Evolutionary conservation across 2,329 filamentous ascomycete genomes (phyloP).

Genomic region (Aureobasidium sp.): DNA sequence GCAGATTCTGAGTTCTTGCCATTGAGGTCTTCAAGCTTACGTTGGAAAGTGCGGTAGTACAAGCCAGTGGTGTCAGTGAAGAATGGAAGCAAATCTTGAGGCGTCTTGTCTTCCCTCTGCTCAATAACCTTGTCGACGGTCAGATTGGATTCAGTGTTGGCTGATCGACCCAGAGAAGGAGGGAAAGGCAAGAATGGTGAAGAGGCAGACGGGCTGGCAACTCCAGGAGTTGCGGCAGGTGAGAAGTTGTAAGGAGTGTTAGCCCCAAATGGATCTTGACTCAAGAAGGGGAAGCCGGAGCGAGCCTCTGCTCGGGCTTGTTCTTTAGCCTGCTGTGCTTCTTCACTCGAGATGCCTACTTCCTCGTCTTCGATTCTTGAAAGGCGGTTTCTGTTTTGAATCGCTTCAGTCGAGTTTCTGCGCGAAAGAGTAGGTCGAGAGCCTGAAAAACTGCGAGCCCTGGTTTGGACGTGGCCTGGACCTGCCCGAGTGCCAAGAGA

Average conservation of each 20-base stretch:
- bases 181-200: constrained; percentile 7
- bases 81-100: constrained; percentile 59
- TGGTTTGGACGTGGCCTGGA: constrained; percentile 25
- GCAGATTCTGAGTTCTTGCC: constrained; percentile 49
- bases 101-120: constrained; percentile 52
- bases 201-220: constrained; percentile 4
- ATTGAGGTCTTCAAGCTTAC: constrained; percentile 46
- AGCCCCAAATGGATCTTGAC: background rate
- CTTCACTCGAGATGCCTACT: constrained; percentile 21
- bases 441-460: constrained; percentile 2
- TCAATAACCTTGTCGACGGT: constrained; percentile 51
- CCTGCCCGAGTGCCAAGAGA: constrained; percentile 33
- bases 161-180: background rate
- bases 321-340: constrained; percentile 23
- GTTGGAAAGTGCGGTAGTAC: constrained; percentile 51
- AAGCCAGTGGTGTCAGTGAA: constrained; percentile 58
- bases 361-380: constrained; percentile 25
- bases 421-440: constrained; percentile 15
- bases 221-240: background rate
- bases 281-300: constrained; percentile 5
- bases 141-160: constrained; percentile 23
- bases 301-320: constrained; percentile 9
- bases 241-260: background rate
- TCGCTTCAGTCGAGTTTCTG: constrained; percentile 21
- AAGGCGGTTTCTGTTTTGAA: constrained; percentile 15